Evolutionary conservation across 768 basidiomycete species (phyloP).

Genomic region (Crucibulum laeve): DNA sequence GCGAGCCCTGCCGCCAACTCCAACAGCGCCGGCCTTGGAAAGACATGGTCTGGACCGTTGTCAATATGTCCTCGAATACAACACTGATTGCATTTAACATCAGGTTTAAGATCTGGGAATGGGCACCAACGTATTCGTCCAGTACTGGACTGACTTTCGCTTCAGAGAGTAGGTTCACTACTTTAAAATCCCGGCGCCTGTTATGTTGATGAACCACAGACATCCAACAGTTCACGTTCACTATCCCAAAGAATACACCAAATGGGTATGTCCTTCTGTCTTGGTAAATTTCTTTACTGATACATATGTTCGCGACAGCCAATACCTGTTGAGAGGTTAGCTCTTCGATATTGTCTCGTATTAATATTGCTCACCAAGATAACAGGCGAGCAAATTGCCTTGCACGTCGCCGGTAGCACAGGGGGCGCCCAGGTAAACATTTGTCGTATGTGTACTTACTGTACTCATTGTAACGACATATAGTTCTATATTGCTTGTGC

Average conservation of each 20-base stretch:
- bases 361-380: not conserved
- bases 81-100: not conserved
- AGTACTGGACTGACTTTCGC: conserved; percentile 25
- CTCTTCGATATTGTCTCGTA: no score
- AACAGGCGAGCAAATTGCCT: conserved; percentile 27
- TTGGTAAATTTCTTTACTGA: not conserved
- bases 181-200: not conserved
- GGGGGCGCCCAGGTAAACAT: conserved; percentile 23
- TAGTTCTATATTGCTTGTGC: conserved; percentile 34
- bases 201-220: conserved; percentile 11
- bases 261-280: conserved; percentile 19
- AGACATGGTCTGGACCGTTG: conserved; percentile 23
- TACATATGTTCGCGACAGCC: conserved; percentile 5
- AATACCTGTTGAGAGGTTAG: conserved; percentile 27
- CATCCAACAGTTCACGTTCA: conserved; percentile 25
- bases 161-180: conserved; percentile 18
- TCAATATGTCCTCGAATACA: not conserved
- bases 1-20: conserved; percentile 29
- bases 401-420: conserved; percentile 22
- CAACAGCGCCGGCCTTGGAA: conserved; percentile 33
- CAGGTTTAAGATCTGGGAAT: conserved; percentile 41
- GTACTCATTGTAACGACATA: not conserved
- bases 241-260: conserved; percentile 26
- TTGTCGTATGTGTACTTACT: not conserved
- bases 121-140: conserved; percentile 23